phyloP scores from a whole-genome alignment of 306 rosid genomes.

The Delonix regia region DNA sequence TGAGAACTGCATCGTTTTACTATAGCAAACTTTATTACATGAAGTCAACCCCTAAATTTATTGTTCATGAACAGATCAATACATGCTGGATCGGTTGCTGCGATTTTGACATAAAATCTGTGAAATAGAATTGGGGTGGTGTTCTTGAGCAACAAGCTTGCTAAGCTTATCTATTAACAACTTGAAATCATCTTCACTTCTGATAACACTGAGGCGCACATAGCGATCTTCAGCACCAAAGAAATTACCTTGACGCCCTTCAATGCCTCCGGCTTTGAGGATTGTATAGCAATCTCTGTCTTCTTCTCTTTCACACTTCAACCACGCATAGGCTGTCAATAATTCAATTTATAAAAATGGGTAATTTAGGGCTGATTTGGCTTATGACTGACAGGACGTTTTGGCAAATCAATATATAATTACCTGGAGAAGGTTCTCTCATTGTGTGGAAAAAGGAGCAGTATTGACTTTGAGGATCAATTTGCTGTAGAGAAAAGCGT shows the following conservation, averaged over 20 bases:
- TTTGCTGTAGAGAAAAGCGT: constrained; percentile 44
- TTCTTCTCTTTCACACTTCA: constrained; percentile 49
- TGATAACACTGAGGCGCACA: constrained; percentile 43
- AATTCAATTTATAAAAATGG: not conserved
- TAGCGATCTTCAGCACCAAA: constrained; percentile 33
- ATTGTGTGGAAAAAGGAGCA: constrained; percentile 32
- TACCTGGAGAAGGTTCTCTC: constrained; percentile 48
- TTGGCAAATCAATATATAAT: no score
- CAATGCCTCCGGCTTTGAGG: constrained; percentile 32
- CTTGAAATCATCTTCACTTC: constrained; percentile 47
- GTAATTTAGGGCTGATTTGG: no score
- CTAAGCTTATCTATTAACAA: constrained; percentile 27
- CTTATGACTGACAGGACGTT: no score
- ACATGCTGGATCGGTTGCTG: no score
- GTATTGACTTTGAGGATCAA: constrained; percentile 24
- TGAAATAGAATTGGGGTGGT: no score
- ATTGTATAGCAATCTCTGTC: constrained; percentile 41
- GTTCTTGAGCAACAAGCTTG: constrained; percentile 28
- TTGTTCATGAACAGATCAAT: no score
- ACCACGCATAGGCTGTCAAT: constrained; percentile 50
- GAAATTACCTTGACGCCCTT: constrained; percentile 17
- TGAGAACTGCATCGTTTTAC: no score
- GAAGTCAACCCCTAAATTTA: no score
- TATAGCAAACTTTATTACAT: no score
- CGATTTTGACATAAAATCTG: no score